These are phyloP conservation scores for Cryphonectria carpinicola DNA, from an alignment of 2,329 filamentous ascomycete species.

Conservation along the genomic window DNA sequence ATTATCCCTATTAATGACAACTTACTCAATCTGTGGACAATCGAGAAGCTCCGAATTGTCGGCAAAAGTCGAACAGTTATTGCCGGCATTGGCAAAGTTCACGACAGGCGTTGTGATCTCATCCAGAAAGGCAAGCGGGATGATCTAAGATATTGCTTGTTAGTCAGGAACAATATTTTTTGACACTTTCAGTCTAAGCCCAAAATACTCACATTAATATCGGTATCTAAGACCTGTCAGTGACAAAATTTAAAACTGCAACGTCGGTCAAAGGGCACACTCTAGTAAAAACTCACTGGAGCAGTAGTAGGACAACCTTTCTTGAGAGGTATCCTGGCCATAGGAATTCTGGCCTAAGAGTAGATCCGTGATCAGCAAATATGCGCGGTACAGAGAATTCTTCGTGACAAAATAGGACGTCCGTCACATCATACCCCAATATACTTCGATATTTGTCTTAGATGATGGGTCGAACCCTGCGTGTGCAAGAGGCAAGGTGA, in stretches of 20 bases:
- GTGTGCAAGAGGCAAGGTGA: slow-evolving; percentile 36
- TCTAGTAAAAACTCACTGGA: slow-evolving; percentile 48
- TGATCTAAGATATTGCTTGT: slow-evolving; percentile 48
- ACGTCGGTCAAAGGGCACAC: neutral
- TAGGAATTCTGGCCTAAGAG: slow-evolving; percentile 63
- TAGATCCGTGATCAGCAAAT: neutral
- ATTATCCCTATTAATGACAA: neutral
- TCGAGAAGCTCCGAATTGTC: slow-evolving; percentile 62
- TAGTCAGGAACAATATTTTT: neutral
- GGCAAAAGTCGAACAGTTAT: slow-evolving; percentile 62
- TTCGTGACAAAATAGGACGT: neutral
- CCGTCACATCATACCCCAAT: slow-evolving; percentile 59
- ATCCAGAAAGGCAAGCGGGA: slow-evolving; percentile 67
- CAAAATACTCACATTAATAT: slow-evolving; percentile 48
- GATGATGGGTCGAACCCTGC: slow-evolving; percentile 52
- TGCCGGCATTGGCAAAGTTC: slow-evolving; percentile 68
- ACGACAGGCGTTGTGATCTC: slow-evolving; percentile 57
- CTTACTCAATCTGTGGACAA: slow-evolving; percentile 69
- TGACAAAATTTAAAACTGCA: neutral
- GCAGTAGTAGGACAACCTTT: slow-evolving; percentile 62
- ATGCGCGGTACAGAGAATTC: neutral
- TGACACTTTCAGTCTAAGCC: slow-evolving; percentile 28
- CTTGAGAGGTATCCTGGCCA: slow-evolving; percentile 53
- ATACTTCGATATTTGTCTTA: slow-evolving; percentile 62
- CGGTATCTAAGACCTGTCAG: slow-evolving; percentile 40